Conservation (phyloP, 345 rosid genomes). For the Gossypium anomalum region DNA sequence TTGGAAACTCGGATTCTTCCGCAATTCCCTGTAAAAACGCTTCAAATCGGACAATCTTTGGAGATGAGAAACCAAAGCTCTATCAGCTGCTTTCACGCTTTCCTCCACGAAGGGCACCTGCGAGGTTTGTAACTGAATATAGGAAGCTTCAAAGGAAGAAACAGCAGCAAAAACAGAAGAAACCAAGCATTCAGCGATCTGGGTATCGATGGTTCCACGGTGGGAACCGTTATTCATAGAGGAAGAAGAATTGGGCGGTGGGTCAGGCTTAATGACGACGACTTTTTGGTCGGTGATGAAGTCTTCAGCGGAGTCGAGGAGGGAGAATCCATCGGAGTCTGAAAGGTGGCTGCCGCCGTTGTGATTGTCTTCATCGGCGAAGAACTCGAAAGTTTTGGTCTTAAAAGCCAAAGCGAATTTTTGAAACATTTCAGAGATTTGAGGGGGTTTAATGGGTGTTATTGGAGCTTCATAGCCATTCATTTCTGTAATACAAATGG, state of each 20-base stretch:
- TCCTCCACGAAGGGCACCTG: constrained; percentile 77
- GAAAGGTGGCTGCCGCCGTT: constrained; percentile 25
- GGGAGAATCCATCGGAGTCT: constrained; percentile 44
- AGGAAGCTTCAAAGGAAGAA: constrained; percentile 86
- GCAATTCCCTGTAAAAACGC: constrained; percentile 24
- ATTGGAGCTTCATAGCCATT: constrained; percentile 31
- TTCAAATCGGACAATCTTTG: constrained; percentile 67
- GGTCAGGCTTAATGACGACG: constrained; percentile 86
- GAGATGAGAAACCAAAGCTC: constrained; percentile 67
- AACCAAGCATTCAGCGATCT: constrained; percentile 46
- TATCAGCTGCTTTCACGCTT: constrained; percentile 58
- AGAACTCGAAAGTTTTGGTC: constrained; percentile 85
- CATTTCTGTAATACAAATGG: constrained; percentile 40
- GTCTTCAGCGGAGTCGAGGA: constrained; percentile 82
- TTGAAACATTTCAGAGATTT: constrained; percentile 85
- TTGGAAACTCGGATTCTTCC: constrained; percentile 42
- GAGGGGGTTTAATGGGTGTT: constrained; percentile 47
- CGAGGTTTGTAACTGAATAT: constrained; percentile 76
- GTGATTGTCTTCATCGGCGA: constrained; percentile 44
- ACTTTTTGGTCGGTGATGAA: constrained; percentile 92
- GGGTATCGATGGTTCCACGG: constrained; percentile 35
- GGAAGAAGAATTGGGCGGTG: constrained; percentile 21
- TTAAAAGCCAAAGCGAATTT: constrained; percentile 93
- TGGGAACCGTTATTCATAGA: constrained; percentile 15
- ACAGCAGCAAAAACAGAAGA: constrained; percentile 70